Base-by-base conservation (phyloP, 768 basidiomycete genomes). In the Boletus subcaerulescens region DNA sequence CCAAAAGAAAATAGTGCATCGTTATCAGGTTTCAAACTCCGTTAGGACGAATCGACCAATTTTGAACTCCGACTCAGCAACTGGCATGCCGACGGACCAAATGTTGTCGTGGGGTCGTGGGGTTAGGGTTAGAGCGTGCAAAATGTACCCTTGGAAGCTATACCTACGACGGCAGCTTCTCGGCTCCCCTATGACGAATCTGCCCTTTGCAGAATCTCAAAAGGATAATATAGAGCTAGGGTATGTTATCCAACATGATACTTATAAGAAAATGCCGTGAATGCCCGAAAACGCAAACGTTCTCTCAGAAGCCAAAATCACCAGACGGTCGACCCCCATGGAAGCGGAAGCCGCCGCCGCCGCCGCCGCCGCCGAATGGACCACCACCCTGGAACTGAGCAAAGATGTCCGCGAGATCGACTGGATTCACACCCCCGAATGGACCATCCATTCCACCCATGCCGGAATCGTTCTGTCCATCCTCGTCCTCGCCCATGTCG, bases 401-500 rank as follows among this genome's bases (percentile, higher is more conserved):
- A 65, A 89, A 87, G 3, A 89, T 60, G 40, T 86, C 80, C 0
- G 85, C 77, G 4, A 89, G 52, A 66, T 89, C 85, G 36, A 78
- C 74, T 45, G 73, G 76, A 59, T 66, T 62, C 69, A 70, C 60
- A 4, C 75, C 74, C 10, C 69, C 71, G 11, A 66, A 71, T 9
- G 80, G 76, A 1, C 74, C 76, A 24, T 76, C 74, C 71, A 77
- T 74, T 10, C 76, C 75, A 1, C 69, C 65, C 63, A 57, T 67
- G 31, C 76, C 72, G 8, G 74, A 72, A 10, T 74, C 79, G 38
- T 69, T 78, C 70, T 74, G 70, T 20, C 85, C 86, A 55, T 91
- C 89, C 60, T 91, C 89, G 62, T 91, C 91, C 58, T 90, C 90
- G 35, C 91, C 91, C 68, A 83, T 64, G 68, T 93, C 91, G 61